phyloP scores from a whole-genome alignment of 2,329 filamentous ascomycete species.

The Nakataea oryzae region DNA sequence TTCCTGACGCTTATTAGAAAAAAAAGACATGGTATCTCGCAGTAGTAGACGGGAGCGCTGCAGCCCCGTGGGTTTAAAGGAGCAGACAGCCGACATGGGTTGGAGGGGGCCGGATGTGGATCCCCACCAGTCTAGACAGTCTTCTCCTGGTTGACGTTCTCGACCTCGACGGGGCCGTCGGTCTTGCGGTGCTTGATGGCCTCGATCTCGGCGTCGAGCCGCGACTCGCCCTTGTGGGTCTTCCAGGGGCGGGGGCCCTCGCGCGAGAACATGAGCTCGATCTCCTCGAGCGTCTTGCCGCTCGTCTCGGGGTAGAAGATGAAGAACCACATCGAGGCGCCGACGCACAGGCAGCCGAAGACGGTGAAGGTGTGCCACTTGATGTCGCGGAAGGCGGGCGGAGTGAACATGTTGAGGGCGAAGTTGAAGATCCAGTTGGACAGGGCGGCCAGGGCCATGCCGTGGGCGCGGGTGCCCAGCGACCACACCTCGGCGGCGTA shows the following conservation, averaged over 20 bases:
- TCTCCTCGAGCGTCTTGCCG: conserved; percentile 29
- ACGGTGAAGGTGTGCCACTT: conserved; percentile 36
- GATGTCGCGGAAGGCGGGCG: conserved; percentile 48
- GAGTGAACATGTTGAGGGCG: conserved; percentile 47
- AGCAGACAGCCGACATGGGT: no score
- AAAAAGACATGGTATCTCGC: neutral
- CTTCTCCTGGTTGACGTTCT: neutral
- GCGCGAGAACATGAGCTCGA: conserved; percentile 23
- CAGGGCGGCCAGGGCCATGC: conserved; percentile 45
- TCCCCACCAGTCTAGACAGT: neutral
- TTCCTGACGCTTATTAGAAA: no score
- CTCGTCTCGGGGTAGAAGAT: conserved; percentile 26
- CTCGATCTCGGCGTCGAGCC: conserved; percentile 16
- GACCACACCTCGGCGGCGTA: conserved; percentile 57
- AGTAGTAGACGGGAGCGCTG: neutral
- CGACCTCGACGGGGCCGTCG: neutral
- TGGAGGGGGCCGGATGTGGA: no score
- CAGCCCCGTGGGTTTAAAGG: no score
- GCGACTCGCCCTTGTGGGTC: conserved; percentile 19
- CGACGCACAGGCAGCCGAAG: conserved; percentile 25
- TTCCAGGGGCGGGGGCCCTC: conserved; percentile 25
- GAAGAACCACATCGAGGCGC: conserved; percentile 21
- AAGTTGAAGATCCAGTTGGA: conserved; percentile 45
- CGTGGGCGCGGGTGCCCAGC: conserved; percentile 47
- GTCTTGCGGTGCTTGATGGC: conserved; percentile 12